phyloP scores from a whole-genome alignment of 805 yeast species.

The Kluyveromyces siamensis region DNA sequence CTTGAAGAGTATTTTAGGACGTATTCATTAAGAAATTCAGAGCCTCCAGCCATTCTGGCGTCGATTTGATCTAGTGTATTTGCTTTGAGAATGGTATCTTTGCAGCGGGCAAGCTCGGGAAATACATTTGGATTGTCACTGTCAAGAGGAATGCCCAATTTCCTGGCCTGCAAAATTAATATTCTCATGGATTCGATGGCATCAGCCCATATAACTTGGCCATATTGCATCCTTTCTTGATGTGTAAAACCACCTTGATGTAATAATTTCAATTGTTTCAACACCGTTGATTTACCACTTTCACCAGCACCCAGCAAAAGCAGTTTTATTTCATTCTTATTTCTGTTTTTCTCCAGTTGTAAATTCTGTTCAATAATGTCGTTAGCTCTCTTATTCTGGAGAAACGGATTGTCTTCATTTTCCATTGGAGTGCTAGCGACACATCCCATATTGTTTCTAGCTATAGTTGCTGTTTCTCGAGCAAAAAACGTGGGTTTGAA shows the following conservation, averaged over 20 bases:
- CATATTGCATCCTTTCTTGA: constrained; percentile 70
- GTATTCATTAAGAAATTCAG: constrained; percentile 52
- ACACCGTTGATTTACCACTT: constrained; percentile 86
- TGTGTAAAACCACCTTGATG: constrained; percentile 80
- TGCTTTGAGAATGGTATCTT: constrained; percentile 44
- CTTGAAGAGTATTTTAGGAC: constrained; percentile 52
- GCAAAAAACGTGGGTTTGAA: too few species aligned
- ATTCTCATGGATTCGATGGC: constrained; percentile 76
- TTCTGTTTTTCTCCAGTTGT: constrained; percentile 41
- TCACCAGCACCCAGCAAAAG: constrained; percentile 91
- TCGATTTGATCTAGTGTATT: constrained; percentile 55
- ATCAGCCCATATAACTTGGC: constrained; percentile 90
- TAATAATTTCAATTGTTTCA: constrained; percentile 77
- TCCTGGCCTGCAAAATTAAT: constrained; percentile 67
- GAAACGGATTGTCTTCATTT: constrained; percentile 44
- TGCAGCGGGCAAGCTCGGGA: constrained; percentile 37
- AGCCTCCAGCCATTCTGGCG: constrained; percentile 59
- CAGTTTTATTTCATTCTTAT: constrained; percentile 56
- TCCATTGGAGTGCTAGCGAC: constrained; percentile 39
- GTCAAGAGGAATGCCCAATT: constrained; percentile 51
- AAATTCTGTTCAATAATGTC: constrained; percentile 59
- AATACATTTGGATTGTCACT: constrained; percentile 44
- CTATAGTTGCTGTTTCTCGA: neutral
- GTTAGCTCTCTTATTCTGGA: constrained; percentile 45
- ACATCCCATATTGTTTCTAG: constrained; percentile 52